These are phyloP conservation scores for Amanita muscaria DNA, from an alignment of 768 basidiomycete species.

Conservation along the genomic window DNA sequence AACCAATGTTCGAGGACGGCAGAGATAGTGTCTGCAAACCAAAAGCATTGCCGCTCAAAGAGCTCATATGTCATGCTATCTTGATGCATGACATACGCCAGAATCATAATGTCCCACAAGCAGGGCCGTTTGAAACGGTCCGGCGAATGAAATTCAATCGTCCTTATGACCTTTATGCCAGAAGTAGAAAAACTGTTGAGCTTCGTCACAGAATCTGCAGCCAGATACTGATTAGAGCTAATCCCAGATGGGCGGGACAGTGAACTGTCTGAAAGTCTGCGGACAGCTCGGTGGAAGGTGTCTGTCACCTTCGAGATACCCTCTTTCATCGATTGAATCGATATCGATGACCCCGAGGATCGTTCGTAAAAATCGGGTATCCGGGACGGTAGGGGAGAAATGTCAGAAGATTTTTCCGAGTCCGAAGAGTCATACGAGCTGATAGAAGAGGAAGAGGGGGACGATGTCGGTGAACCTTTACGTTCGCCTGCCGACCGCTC, in stretches of 20 bases:
- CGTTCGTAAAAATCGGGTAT: background rate
- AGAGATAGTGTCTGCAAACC: constrained; percentile 1
- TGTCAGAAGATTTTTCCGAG: background rate
- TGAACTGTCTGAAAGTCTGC: background rate
- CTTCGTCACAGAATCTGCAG: background rate
- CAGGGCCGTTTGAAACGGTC: background rate
- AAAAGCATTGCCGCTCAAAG: background rate
- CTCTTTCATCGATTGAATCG: background rate
- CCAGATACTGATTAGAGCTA: background rate
- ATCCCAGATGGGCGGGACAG: background rate
- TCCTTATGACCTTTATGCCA: too few species aligned
- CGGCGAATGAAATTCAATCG: background rate
- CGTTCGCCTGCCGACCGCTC: background rate
- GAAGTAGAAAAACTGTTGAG: background rate
- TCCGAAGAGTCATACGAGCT: too few species aligned
- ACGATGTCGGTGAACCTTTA: background rate
- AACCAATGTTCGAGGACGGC: background rate
- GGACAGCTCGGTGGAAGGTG: background rate
- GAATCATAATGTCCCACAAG: constrained; percentile 1
- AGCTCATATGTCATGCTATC: background rate
- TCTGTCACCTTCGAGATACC: background rate
- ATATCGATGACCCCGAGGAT: background rate
- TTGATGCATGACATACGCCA: background rate
- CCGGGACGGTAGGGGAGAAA: too few species aligned
- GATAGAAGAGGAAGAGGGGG: too few species aligned